A percentile compares a stretch with the other conserved stretches of the same genome.
phyloP scores from a whole-genome alignment of 441 rosid genomes.

The Theobroma grandiflorum region DNA sequence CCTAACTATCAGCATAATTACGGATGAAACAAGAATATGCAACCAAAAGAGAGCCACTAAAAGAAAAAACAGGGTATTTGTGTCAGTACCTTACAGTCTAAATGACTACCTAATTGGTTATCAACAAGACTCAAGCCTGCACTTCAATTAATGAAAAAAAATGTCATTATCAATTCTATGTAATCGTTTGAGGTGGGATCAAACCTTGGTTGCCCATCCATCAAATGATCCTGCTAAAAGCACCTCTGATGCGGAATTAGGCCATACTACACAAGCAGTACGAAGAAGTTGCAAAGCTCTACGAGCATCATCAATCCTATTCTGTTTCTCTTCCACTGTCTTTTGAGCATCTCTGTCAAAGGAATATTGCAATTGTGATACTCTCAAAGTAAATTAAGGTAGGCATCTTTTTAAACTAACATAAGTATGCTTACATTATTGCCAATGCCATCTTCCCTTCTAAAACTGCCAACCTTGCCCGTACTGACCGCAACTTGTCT shows the following conservation, averaged over 20 bases:
- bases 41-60: neutral
- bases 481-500: conserved; percentile 68
- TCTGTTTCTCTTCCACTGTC: conserved; percentile 71
- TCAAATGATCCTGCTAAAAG: conserved; percentile 85
- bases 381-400: neutral
- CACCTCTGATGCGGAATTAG: conserved; percentile 82
- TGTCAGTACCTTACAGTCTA: neutral
- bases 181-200: conserved; percentile 28
- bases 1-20: conserved; percentile 3
- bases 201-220: conserved; percentile 87
- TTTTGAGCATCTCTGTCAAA: conserved; percentile 76
- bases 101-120: neutral
- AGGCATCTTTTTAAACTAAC: conserved; percentile 8
- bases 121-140: neutral
- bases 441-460: conserved; percentile 93
- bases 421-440: conserved; percentile 52
- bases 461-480: conserved; percentile 76
- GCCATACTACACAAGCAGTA: conserved; percentile 79
- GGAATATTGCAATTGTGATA: conserved; percentile 15
- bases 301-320: conserved; percentile 63
- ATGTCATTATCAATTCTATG: neutral
- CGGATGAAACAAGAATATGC: neutral
- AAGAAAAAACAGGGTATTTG: neutral
- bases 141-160: conserved; percentile 22
- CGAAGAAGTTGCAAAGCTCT: conserved; percentile 71